Conservation (phyloP, 306 rosid species). For the Carpinus viminea region DNA sequence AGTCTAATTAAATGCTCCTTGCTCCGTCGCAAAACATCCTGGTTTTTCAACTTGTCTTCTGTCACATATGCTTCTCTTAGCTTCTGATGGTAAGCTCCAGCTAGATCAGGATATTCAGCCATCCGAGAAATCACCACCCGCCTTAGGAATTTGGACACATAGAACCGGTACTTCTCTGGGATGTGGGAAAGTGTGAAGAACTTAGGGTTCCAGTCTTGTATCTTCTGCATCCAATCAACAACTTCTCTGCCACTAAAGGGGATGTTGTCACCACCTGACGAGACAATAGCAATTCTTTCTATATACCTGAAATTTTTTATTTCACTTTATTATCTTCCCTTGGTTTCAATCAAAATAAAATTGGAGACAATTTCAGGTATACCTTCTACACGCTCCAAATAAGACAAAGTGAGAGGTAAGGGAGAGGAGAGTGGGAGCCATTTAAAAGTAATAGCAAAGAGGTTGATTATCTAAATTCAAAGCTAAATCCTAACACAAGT, state of each 20-base stretch:
- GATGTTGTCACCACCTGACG: conserved; percentile 53
- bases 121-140: conserved; percentile 79
- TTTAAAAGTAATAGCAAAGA: background rate
- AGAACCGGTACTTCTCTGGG: conserved; percentile 63
- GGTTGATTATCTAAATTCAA: background rate
- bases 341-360: background rate
- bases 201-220: conserved; percentile 86
- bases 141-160: conserved; percentile 74
- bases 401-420: background rate
- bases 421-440: background rate
- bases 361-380: conserved; percentile 6
- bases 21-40: conserved; percentile 46
- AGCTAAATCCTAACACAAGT: background rate
- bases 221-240: conserved; percentile 84
- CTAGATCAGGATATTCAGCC: conserved; percentile 86
- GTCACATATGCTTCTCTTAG: conserved; percentile 79
- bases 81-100: conserved; percentile 76
- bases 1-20: conserved; percentile 63
- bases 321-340: conserved; percentile 14
- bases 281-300: conserved; percentile 80
- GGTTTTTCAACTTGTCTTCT: conserved; percentile 72
- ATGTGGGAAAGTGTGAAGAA: conserved; percentile 68
- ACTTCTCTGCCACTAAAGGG: conserved; percentile 55
- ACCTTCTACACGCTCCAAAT: conserved; percentile 7
- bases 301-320: conserved; percentile 65